These are phyloP conservation scores for Lumnitzera littorea DNA, from an alignment of 345 rosid genomes.

Conservation along the genomic window DNA sequence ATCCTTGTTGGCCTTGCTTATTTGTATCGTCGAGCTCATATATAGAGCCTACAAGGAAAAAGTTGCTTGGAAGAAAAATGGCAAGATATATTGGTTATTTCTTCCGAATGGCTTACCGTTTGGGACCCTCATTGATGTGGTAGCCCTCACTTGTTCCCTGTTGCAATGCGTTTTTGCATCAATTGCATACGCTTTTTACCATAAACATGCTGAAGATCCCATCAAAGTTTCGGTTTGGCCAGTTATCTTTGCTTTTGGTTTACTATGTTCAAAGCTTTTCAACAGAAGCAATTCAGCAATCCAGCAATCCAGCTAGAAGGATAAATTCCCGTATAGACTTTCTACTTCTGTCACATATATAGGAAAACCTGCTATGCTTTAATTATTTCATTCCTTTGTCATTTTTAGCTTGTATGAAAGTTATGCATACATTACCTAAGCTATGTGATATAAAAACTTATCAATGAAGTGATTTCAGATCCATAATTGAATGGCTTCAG, in stretches of 20 bases:
- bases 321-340: no score
- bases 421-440: not conserved
- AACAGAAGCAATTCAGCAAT: no score
- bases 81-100: slow-evolving; percentile 11
- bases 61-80: slow-evolving; percentile 6
- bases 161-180: slow-evolving; percentile 6
- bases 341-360: no score
- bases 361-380: not conserved
- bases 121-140: not conserved
- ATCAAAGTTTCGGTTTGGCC: slow-evolving; percentile 11
- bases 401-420: not conserved
- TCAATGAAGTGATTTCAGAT: no score
- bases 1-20: slow-evolving; percentile 1
- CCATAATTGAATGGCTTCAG: no score
- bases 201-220: slow-evolving; percentile 2
- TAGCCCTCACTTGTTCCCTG: not conserved
- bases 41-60: slow-evolving; percentile 5
- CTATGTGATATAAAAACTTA: no score
- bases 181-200: slow-evolving; percentile 1
- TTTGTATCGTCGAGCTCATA: slow-evolving; percentile 11
- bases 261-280: slow-evolving; percentile 5
- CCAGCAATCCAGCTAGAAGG: no score
- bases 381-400: not conserved
- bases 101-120: slow-evolving; percentile 3
- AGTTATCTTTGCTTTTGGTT: slow-evolving; percentile 6